Evolutionary conservation across 2,329 filamentous ascomycete genomes (phyloP), one percentile per base, ranked within the genome.

Genomic region (Sphaerostilbella broomeana): DNA sequence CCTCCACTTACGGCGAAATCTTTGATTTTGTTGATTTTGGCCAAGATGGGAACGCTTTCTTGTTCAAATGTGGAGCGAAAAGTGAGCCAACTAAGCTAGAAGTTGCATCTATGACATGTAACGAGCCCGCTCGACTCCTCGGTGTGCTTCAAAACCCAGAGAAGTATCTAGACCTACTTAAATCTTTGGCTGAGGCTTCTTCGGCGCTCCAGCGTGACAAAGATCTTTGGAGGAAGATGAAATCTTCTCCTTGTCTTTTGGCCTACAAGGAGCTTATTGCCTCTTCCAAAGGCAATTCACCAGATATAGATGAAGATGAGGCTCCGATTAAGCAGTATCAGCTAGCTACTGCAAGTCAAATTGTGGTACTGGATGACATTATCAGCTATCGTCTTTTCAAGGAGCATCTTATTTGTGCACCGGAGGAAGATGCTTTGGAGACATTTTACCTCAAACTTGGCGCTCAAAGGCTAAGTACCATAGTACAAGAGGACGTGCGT

Each of bases 1-100:
- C 73, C 5, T 59, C 65, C 2, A 72, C 70, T 6, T 98, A 94
- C 53, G 84, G 79, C 9, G 85, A 94, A 21, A 94, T 98, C 21
- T 95, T 98, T 50, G 88, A 97, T 57, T 98, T 95, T 61, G 89
- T 97, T 11, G 86, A 97, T 57, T 98, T 95, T 64, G 88, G 90
- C 0, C 67, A 73, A 22, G 81, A 90, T 56, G 90, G 86, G 2
- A 97, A 97, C 53, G 71, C 84, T 0, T 98, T 98, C 54, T 66
- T 98, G 13, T 77, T 88, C 51, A 85, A 86, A 46, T 86, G 89
- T 48, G 92, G 92, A 8, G 90, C 88, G 3, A 95, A 94, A 61
- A 81, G 78, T 47, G 90, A 98, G 60, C 92, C 92, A 4, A 94
- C 84, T 3, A 92, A 86, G 51, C 60, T 77, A 3, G 92, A 98